These are phyloP conservation scores for Phylloporus arenicola DNA, from an alignment of 768 basidiomycete species.

Conservation along the genomic window DNA sequence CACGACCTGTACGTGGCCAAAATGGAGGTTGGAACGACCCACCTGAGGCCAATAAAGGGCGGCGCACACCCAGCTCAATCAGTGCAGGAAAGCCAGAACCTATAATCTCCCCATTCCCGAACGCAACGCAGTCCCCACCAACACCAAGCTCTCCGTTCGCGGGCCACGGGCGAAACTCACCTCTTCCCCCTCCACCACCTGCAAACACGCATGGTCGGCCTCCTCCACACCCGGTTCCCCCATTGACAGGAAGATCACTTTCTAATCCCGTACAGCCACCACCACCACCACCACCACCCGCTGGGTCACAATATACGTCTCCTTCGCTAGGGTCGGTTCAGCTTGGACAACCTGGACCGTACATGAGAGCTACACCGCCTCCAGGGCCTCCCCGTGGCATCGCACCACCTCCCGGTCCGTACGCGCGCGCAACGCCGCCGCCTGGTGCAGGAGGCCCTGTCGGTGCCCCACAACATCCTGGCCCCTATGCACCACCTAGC, in stretches of 20 bases:
- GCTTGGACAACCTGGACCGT: slow-evolving; percentile 31
- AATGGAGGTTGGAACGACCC: slow-evolving; percentile 93
- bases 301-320: slow-evolving; percentile 27
- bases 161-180: slow-evolving; percentile 32
- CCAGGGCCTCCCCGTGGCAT: slow-evolving; percentile 30
- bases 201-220: slow-evolving; percentile 38
- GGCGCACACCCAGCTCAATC: slow-evolving; percentile 48
- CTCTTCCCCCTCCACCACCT: slow-evolving; percentile 47
- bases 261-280: slow-evolving; percentile 32
- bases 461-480: slow-evolving; percentile 27
- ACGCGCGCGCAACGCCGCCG: slow-evolving; percentile 39
- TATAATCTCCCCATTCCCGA: slow-evolving; percentile 88
- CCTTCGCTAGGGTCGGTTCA: slow-evolving; percentile 24
- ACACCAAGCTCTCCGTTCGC: slow-evolving; percentile 45
- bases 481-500: slow-evolving; percentile 22
- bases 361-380: slow-evolving; percentile 39
- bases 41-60: slow-evolving; percentile 41
- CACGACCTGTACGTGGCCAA: slow-evolving; percentile 60
- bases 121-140: slow-evolving; percentile 44
- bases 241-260: slow-evolving; percentile 28
- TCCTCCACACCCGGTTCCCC: slow-evolving; percentile 35
- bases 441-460: slow-evolving; percentile 27
- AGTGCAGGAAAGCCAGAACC: slow-evolving; percentile 55
- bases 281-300: slow-evolving; percentile 35
- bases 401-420: slow-evolving; percentile 31